Evolutionary conservation across 106 monocot species (phyloP).

Genomic region (Triglochin maritima): DNA sequence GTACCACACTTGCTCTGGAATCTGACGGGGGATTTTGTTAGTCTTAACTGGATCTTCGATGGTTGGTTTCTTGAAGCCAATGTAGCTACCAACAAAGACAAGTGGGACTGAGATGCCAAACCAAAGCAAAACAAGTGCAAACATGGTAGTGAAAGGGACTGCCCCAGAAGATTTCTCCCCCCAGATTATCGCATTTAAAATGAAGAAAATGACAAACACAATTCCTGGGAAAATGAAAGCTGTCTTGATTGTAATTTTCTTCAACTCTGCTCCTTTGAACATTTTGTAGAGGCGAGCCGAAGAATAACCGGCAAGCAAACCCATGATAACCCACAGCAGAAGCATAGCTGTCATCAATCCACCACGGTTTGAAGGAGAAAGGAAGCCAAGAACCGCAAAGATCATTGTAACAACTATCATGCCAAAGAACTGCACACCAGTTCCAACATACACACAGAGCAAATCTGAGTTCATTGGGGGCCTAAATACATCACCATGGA

Average conservation of each 20-base stretch:
- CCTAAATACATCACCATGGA: slow-evolving; percentile 86
- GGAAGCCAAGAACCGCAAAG: slow-evolving; percentile 79
- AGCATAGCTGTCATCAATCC: slow-evolving; percentile 92
- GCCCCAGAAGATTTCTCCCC: slow-evolving; percentile 88
- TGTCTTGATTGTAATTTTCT: slow-evolving; percentile 56
- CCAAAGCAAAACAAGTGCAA: slow-evolving; percentile 72
- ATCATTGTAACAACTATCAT: slow-evolving; percentile 83
- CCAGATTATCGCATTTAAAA: slow-evolving; percentile 80
- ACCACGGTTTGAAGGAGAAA: slow-evolving; percentile 81
- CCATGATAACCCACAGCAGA: slow-evolving; percentile 89
- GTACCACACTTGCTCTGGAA: slow-evolving; percentile 90
- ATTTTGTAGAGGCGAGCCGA: slow-evolving; percentile 74
- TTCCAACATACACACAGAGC: slow-evolving; percentile 79
- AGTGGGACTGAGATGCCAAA: slow-evolving; percentile 90
- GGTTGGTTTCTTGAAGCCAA: slow-evolving; percentile 69
- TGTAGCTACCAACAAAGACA: slow-evolving; percentile 58
- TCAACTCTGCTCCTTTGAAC: slow-evolving; percentile 84
- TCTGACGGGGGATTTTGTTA: slow-evolving; percentile 86
- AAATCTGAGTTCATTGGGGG: slow-evolving; percentile 64
- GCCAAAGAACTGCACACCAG: slow-evolving; percentile 73
- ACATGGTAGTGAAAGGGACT: slow-evolving; percentile 93
- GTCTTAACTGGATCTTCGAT: slow-evolving; percentile 81
- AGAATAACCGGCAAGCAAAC: slow-evolving; percentile 69
- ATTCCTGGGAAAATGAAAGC: slow-evolving; percentile 64
- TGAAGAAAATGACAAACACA: slow-evolving; percentile 58